Conservation (phyloP, 2,329 filamentous ascomycete species). For the Ascochyta viciae-villosae region DNA sequence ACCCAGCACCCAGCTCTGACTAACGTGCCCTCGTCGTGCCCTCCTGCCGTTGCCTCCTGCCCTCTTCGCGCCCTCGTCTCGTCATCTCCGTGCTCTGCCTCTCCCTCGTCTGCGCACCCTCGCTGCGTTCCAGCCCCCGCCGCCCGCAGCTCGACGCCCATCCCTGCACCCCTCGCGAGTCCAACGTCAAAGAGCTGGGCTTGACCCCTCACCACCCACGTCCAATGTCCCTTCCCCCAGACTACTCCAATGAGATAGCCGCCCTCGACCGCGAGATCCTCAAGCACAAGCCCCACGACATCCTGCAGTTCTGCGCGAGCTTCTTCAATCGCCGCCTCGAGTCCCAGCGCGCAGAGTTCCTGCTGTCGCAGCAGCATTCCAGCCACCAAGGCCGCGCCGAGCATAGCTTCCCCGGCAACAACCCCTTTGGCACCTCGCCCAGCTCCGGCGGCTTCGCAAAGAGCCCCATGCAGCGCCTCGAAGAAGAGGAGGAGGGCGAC, state of each 20-base stretch:
- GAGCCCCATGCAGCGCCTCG: constrained; percentile 66
- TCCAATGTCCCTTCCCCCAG: constrained; percentile 51
- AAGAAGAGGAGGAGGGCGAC: constrained; percentile 84
- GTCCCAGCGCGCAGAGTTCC: constrained; percentile 66
- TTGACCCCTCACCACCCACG: constrained; percentile 43
- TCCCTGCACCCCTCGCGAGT: constrained; percentile 46
- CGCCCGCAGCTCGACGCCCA: constrained; percentile 35
- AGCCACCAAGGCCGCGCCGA: constrained; percentile 61
- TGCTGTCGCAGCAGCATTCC: constrained; percentile 58
- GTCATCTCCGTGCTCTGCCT: constrained; percentile 5
- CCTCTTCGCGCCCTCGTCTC: constrained; percentile 1
- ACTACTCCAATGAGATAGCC: constrained; percentile 65
- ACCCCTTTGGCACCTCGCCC: constrained; percentile 70
- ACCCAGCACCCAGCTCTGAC: background rate
- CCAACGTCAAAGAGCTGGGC: constrained; percentile 48
- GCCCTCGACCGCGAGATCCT: constrained; percentile 68
- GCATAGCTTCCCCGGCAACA: constrained; percentile 77
- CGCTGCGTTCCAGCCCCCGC: constrained; percentile 39
- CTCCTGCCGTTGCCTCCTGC: constrained; percentile 7
- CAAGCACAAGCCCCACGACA: constrained; percentile 66
- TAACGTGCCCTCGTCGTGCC: constrained; percentile 1
- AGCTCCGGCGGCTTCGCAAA: constrained; percentile 53
- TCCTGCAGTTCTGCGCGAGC: constrained; percentile 74
- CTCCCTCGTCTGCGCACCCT: constrained; percentile 23
- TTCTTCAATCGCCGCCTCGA: constrained; percentile 71